phyloP scores from a whole-genome alignment of 768 basidiomycete species.

The Mycena vitilis region DNA sequence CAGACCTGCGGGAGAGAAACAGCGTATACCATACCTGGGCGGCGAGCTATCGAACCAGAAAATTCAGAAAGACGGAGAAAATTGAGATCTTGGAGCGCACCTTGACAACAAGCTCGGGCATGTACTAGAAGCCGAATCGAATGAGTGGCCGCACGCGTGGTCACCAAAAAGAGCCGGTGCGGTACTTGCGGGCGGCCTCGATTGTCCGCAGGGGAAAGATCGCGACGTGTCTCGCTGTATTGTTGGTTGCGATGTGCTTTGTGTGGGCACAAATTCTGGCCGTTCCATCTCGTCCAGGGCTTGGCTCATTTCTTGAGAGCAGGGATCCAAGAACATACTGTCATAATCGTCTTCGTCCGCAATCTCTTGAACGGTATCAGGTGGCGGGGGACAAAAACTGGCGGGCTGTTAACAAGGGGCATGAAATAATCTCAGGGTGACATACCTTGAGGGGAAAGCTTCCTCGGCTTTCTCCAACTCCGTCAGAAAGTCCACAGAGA shows the following conservation, averaged over 20 bases:
- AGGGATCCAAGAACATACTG: slow-evolving; percentile 14
- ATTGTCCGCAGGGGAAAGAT: background rate
- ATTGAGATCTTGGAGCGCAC: background rate
- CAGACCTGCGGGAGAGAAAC: background rate
- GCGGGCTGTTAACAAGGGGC: background rate
- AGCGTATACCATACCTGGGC: background rate
- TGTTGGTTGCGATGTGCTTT: background rate
- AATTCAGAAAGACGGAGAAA: background rate
- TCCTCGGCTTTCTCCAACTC: slow-evolving; percentile 24
- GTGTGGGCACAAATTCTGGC: slow-evolving; percentile 10
- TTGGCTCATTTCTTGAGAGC: slow-evolving; percentile 16
- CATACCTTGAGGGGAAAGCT: slow-evolving; percentile 32
- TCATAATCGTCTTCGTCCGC: slow-evolving; percentile 17
- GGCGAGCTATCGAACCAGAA: background rate
- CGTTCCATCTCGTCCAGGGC: slow-evolving; percentile 28
- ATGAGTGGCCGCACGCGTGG: background rate
- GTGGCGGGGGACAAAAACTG: slow-evolving; percentile 29
- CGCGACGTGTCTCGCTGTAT: background rate
- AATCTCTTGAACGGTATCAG: background rate
- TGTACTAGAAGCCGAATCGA: background rate
- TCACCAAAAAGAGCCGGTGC: background rate
- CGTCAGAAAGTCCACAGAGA: slow-evolving; percentile 11
- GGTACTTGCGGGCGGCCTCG: background rate
- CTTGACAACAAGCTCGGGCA: background rate
- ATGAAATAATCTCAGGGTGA: background rate